phyloP scores from a whole-genome alignment of 345 rosid genomes.

The Jatropha curcas region DNA sequence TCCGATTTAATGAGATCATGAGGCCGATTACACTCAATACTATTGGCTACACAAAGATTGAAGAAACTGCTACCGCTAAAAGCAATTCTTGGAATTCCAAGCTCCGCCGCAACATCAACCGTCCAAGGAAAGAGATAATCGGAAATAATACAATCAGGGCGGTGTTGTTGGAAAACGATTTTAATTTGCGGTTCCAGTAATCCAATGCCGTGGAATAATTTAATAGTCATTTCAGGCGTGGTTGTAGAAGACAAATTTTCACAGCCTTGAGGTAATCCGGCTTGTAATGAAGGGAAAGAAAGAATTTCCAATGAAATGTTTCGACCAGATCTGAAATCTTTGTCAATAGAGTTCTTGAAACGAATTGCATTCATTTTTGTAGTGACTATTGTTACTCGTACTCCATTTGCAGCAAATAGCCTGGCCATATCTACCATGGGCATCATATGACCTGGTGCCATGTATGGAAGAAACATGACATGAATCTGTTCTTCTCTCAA shows the following conservation, averaged over 20 bases:
- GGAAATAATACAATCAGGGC: constrained; percentile 35
- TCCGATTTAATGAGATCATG: constrained; percentile 25
- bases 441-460: constrained; percentile 46
- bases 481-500: constrained; percentile 21
- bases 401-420: constrained; percentile 27
- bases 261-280: constrained; percentile 34
- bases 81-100: constrained; percentile 36
- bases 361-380: constrained; percentile 27
- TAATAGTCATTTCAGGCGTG: constrained; percentile 25
- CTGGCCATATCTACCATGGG: constrained; percentile 41
- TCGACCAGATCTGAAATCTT: constrained; percentile 19
- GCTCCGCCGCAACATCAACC: constrained; percentile 19
- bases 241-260: constrained; percentile 25
- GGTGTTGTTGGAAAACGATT: constrained; percentile 7
- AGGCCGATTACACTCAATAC: constrained; percentile 20
- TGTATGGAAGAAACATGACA: constrained; percentile 39
- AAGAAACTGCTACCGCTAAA: constrained; percentile 44
- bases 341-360: constrained; percentile 20
- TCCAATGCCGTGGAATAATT: constrained; percentile 19
- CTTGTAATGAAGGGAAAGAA: constrained; percentile 26
- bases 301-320: constrained; percentile 22
- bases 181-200: constrained; percentile 23
- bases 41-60: constrained; percentile 26
- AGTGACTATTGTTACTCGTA: constrained; percentile 29
- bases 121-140: constrained; percentile 37